Percentiles rank a stretch among this genome's conserved stretches.
Evolutionary conservation across 1,284 basidiomycete species (phyloP).

Genomic region (Hymenochaete sp.): DNA sequence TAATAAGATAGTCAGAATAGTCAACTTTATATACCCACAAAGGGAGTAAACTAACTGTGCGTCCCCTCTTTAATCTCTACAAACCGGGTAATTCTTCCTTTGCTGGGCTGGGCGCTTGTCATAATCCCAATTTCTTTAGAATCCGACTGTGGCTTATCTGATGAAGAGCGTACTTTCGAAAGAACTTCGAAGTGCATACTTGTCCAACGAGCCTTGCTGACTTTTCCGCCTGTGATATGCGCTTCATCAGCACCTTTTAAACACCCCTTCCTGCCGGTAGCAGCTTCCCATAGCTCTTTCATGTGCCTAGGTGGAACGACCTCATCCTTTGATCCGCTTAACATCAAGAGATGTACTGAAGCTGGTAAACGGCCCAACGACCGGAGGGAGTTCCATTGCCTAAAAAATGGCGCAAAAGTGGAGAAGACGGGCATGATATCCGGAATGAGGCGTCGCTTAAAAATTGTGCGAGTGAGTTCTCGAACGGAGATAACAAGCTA

Average conservation of each 20-base stretch:
- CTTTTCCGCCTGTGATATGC: too few relatives aligned
- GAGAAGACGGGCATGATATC: conserved; percentile 39
- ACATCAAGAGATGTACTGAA: conserved; percentile 11
- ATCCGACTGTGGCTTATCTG: background rate
- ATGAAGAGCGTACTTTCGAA: background rate
- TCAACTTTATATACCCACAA: background rate
- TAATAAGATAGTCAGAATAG: background rate
- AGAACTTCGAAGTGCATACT: background rate
- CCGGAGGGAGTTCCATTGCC: conserved; percentile 38
- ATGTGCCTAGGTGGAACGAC: conserved; percentile 48
- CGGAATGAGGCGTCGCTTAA: conserved; percentile 34
- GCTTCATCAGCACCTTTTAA: background rate
- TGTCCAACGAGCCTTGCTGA: too few relatives aligned
- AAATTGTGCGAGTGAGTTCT: background rate
- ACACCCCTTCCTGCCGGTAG: conserved; percentile 13
- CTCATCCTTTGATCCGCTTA: conserved; percentile 32
- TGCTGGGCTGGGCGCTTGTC: background rate
- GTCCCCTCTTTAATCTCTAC: conserved; percentile 34
- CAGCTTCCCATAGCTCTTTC: conserved; percentile 32
- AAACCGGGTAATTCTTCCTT: conserved; percentile 23
- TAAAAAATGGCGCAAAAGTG: conserved; percentile 35
- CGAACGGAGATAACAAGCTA: background rate
- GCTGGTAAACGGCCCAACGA: conserved; percentile 2
- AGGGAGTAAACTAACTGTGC: conserved; percentile 32
- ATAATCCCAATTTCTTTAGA: background rate